phyloP scores from a whole-genome alignment of 2,329 filamentous ascomycete species.

The Sphaerulina musiva region DNA sequence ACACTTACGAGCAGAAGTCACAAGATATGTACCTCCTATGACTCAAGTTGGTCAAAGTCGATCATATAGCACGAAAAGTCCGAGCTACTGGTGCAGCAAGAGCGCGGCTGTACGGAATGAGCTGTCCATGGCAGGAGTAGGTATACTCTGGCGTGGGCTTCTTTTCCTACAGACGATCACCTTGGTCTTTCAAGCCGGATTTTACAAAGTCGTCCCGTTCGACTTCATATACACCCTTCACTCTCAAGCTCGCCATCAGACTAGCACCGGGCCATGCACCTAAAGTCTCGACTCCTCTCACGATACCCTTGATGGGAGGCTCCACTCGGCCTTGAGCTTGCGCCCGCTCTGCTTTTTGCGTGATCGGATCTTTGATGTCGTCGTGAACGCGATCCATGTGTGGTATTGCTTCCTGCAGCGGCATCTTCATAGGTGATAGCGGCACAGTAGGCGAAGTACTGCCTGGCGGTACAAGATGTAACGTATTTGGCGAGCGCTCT shows the following conservation, averaged over 20 bases:
- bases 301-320: constrained; percentile 47
- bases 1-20: neutral
- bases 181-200: constrained; percentile 47
- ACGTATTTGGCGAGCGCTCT: constrained; percentile 20
- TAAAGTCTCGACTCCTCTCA: constrained; percentile 62
- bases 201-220: constrained; percentile 66
- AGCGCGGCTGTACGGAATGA: too few relatives aligned
- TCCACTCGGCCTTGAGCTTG: constrained; percentile 39
- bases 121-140: neutral
- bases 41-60: neutral
- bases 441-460: constrained; percentile 8
- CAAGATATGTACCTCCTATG: neutral
- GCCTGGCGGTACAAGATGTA: constrained; percentile 5
- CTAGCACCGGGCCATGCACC: constrained; percentile 71
- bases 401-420: constrained; percentile 22
- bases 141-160: neutral
- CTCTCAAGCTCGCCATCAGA: constrained; percentile 60
- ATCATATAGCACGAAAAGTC: too few relatives aligned
- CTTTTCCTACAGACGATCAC: constrained; percentile 8
- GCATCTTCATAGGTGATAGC: constrained; percentile 22
- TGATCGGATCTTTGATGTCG: constrained; percentile 41
- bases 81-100: too few relatives aligned
- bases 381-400: constrained; percentile 26
- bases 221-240: constrained; percentile 62
- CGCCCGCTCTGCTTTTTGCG: constrained; percentile 50